phyloP scores from a whole-genome alignment of 257 asterid species.

The Solanum pimpinellifolium region DNA sequence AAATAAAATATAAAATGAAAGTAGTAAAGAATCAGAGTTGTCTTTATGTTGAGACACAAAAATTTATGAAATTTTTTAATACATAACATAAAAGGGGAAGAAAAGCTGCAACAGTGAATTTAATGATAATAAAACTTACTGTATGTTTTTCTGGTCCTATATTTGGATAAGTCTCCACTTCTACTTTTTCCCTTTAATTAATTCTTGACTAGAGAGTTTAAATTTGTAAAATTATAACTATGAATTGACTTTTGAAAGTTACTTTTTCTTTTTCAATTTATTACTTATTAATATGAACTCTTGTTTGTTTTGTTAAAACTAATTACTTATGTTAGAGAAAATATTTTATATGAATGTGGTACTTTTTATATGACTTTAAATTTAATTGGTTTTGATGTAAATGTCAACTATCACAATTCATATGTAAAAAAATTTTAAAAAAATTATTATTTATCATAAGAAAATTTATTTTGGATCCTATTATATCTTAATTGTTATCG shows the following conservation, averaged over 20 bases:
- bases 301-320: not conserved
- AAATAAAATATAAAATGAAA: not conserved
- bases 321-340: not conserved
- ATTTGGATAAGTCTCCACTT: not conserved
- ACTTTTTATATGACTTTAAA: not conserved
- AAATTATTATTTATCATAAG: not conserved
- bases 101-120: not conserved
- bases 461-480: not conserved
- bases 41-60: not conserved
- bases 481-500: not conserved
- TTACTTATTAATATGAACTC: not conserved
- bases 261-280: not conserved
- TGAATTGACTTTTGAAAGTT: not conserved
- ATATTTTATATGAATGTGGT: not conserved
- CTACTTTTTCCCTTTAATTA: not conserved
- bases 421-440: too few relatives aligned
- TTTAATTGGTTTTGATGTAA: not conserved
- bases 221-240: not conserved
- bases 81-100: not conserved
- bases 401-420: not conserved
- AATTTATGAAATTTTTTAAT: not conserved
- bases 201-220: not conserved
- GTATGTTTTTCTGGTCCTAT: not conserved
- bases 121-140: not conserved
- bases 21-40: not conserved